phyloP scores from a whole-genome alignment of 148 eudicot species.

The Spergularia marina region DNA sequence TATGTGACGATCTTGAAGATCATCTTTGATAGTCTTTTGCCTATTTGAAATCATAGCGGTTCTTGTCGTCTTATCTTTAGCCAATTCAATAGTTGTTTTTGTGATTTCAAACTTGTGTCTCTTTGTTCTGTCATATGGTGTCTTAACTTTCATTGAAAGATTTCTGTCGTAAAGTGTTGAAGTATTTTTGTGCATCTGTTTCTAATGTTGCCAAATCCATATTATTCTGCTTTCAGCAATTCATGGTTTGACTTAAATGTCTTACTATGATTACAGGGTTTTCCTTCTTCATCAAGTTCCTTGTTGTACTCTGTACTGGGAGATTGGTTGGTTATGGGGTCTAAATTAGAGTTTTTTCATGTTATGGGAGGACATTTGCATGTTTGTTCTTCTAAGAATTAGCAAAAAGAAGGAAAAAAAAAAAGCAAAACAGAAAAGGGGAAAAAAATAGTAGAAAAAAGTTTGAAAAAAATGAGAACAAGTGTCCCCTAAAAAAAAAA shows the following conservation, averaged over 20 bases:
- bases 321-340: constrained; percentile 39
- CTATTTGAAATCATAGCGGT: neutral
- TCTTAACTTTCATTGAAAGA: neutral
- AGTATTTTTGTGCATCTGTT: constrained; percentile 9
- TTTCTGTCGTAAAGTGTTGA: neutral
- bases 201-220: constrained; percentile 13
- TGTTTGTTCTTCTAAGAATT: constrained; percentile 13
- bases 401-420: constrained; percentile 14
- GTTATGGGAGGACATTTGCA: constrained; percentile 3
- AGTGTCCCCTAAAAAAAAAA: constrained; percentile 24
- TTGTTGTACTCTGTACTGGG: constrained; percentile 41
- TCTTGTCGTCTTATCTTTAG: neutral
- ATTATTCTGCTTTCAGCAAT: constrained; percentile 18
- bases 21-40: neutral
- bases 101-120: neutral
- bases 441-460: neutral
- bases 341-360: constrained; percentile 1
- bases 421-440: constrained; percentile 11
- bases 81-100: neutral
- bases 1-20: neutral
- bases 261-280: constrained; percentile 78
- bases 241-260: constrained; percentile 49
- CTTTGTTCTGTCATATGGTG: constrained; percentile 3
- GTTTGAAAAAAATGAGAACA: constrained; percentile 4
- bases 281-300: constrained; percentile 38